Evolutionary conservation across 2,329 filamentous ascomycete species (phyloP), one percentile per base, ranked within the genome.

Genomic region (Colletotrichum tanaceti): DNA sequence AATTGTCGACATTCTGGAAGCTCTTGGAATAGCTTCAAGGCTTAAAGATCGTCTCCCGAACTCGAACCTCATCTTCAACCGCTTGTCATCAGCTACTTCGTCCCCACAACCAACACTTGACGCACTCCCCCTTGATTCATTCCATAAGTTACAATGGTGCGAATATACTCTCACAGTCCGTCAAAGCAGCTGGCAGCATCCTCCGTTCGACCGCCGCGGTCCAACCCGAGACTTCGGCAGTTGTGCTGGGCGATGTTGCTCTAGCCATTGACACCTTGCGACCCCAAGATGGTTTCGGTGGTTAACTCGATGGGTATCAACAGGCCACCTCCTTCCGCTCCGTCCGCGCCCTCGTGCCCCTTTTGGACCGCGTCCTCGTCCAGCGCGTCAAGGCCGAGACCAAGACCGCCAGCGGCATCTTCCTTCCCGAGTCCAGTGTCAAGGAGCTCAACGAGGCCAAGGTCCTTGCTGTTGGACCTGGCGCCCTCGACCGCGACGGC

Each of bases 401-500:
- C 79, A 98, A 98, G 89, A 99, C 96, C 58, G 94, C 96, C 76
- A 91, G 91, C 78, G 96, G 96, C 77, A 97, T 99, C 87, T 98
- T 97, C 88, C 92, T 99, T 73, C 96, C 96, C 75, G 96, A 99
- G 86, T 94, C 91, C 71, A 93, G 91, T 77, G 93, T 98, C 79
- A 97, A 99, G 89, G 96, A 99, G 83, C 89, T 98, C 80, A 98
- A 98, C 84, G 95, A 98, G 87, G 96, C 93, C 77, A 94, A 93
- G 84, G 96, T 99, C 64, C 86, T 99, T 70, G 96, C 96, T 71
- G 95, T 99, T 72, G 96, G 96, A 63, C 96, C 96, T 66, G 96
- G 96, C 72, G 90, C 86, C 16, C 77, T 97, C 70, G 93, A 97
- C 85, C 94, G 91, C 84, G 91, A 97, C 70, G 96, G 96, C 75